phyloP scores from a whole-genome alignment of 345 rosid genomes.

The Linum usitatissimum region DNA sequence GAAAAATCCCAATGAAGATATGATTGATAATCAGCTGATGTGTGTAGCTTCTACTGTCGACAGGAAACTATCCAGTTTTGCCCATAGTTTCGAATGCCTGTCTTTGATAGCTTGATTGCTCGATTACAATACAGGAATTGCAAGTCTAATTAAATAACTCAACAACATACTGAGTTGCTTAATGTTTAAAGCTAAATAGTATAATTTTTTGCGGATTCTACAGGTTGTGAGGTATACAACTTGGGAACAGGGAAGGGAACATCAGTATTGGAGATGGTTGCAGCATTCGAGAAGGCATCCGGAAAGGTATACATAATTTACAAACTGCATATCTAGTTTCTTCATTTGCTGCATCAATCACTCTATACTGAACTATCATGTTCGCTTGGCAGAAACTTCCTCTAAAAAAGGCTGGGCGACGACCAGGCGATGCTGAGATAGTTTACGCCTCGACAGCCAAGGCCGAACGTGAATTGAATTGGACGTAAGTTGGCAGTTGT shows the following conservation, averaged over 20 bases:
- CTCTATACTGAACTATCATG: neutral
- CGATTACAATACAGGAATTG: neutral
- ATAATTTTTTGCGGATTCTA: neutral
- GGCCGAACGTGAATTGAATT: conserved; percentile 66
- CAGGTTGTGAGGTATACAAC: conserved; percentile 93
- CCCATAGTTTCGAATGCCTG: neutral
- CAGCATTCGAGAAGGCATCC: conserved; percentile 87
- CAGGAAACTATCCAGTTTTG: neutral
- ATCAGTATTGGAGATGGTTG: conserved; percentile 92
- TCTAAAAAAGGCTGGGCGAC: conserved; percentile 51
- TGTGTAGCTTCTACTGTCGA: neutral
- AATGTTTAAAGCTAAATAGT: neutral
- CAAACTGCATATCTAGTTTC: neutral
- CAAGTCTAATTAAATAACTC: neutral
- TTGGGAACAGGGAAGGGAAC: conserved; percentile 97
- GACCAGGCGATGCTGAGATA: conserved; percentile 80
- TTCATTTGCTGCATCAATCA: neutral
- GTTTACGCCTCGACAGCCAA: conserved; percentile 79
- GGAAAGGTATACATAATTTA: conserved; percentile 43
- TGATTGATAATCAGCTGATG: neutral
- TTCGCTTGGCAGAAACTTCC: conserved; percentile 56
- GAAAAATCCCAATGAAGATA: neutral
- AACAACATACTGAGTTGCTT: neutral
- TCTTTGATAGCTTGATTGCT: neutral
- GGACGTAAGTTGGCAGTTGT: conserved; percentile 57